Percentiles rank a stretch among this genome's conserved stretches.
Evolutionary conservation across 441 rosid species (phyloP).

Genomic region (Bocquillonia castaneifolia): DNA sequence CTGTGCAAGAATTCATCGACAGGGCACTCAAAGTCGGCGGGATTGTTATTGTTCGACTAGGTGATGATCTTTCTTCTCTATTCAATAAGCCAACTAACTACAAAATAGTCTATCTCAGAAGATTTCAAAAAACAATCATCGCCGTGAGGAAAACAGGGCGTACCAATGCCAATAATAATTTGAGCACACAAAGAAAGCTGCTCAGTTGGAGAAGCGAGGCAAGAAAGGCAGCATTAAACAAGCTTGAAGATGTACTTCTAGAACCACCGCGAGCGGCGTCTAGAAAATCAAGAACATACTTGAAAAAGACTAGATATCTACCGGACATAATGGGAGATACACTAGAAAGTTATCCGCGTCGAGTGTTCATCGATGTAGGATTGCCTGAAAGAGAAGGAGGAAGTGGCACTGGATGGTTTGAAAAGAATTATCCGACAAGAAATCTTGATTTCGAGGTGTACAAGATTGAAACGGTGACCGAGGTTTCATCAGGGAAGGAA

Average conservation of each 20-base stretch:
- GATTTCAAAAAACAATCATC: conserved; percentile 31
- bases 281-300: conserved; percentile 51
- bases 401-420: conserved; percentile 58
- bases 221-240: conserved; percentile 45
- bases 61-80: conserved; percentile 27
- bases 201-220: conserved; percentile 31
- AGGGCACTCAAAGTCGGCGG: conserved; percentile 55
- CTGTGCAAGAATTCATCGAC: conserved; percentile 44
- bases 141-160: conserved; percentile 45
- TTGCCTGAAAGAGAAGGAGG: conserved; percentile 37
- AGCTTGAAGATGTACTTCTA: conserved; percentile 67
- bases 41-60: conserved; percentile 34
- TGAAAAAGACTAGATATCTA: conserved; percentile 49
- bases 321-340: conserved; percentile 62
- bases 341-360: conserved; percentile 52
- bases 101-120: conserved; percentile 44
- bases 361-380: conserved; percentile 66
- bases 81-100: conserved; percentile 44
- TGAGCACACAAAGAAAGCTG: conserved; percentile 35
- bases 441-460: conserved; percentile 61
- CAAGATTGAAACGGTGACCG: conserved; percentile 58
- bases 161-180: conserved; percentile 2
- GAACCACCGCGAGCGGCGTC: conserved; percentile 74
- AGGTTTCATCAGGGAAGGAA: conserved; percentile 28
- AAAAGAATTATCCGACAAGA: conserved; percentile 59